Percentiles rank a stretch among this genome's conserved stretches.
These are phyloP conservation scores for Mortierella sp. DNA, from an alignment of 371 early-diverging fungal genomes.

Conservation along the genomic window DNA sequence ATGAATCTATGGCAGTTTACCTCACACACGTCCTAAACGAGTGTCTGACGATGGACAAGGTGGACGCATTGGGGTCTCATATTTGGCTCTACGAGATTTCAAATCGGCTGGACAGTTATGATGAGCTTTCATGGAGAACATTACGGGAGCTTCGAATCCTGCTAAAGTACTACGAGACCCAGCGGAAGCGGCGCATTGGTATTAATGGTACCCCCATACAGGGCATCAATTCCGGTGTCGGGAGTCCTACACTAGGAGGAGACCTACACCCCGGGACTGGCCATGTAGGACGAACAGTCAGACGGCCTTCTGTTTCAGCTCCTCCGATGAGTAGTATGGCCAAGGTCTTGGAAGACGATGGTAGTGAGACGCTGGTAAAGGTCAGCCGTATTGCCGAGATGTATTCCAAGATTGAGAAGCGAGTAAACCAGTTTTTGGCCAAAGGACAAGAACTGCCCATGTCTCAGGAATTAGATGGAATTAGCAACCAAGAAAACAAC, in stretches of 20 bases:
- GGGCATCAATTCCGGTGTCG: no score
- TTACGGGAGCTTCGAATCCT: conserved; percentile 42
- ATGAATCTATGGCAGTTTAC: conserved; percentile 23
- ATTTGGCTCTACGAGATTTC: conserved; percentile 49
- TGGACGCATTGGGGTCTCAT: conserved; percentile 33
- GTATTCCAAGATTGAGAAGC: conserved; percentile 31
- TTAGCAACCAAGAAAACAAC: background rate
- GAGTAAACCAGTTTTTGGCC: conserved; percentile 31
- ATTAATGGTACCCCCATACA: no score
- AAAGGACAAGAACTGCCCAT: background rate
- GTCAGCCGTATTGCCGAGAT: conserved; percentile 33
- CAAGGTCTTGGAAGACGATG: conserved; percentile 35
- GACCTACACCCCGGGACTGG: no score
- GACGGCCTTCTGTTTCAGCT: no score
- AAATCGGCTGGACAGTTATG: conserved; percentile 30
- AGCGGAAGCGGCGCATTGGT: background rate
- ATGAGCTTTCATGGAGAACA: conserved; percentile 32
- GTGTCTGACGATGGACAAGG: conserved; percentile 49
- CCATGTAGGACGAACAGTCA: no score
- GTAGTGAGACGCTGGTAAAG: conserved; percentile 43
- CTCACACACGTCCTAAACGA: conserved; percentile 43
- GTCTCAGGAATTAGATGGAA: background rate
- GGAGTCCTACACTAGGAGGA: no score
- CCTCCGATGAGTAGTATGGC: background rate
- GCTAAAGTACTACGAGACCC: conserved; percentile 35